phyloP scores from a whole-genome alignment of 495 filamentous ascomycete genomes.

The Mytilinidion resinicola region DNA sequence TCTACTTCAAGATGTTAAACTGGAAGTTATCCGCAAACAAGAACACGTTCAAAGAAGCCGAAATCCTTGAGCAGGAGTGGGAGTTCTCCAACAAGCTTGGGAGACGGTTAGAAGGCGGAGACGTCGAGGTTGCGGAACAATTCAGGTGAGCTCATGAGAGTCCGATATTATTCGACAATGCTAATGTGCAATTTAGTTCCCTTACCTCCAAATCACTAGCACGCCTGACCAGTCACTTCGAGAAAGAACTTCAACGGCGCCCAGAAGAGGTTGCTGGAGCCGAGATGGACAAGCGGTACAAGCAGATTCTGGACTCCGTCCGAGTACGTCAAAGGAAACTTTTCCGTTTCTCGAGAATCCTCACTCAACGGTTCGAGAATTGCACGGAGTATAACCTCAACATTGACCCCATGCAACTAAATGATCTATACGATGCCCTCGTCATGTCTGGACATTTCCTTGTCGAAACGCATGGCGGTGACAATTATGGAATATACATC shows the following conservation, averaged over 20 bases:
- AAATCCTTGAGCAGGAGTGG: slow-evolving; percentile 96
- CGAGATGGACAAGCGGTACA: slow-evolving; percentile 96
- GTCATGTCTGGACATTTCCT: slow-evolving; percentile 82
- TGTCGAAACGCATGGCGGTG: slow-evolving; percentile 56
- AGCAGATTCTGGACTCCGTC: slow-evolving; percentile 88
- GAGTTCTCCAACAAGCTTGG: slow-evolving; percentile 90
- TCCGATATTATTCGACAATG: neutral
- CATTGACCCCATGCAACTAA: slow-evolving; percentile 56
- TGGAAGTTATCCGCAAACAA: slow-evolving; percentile 97
- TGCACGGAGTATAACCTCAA: slow-evolving; percentile 86
- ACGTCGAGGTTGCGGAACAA: slow-evolving; percentile 97
- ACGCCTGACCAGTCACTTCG: slow-evolving; percentile 82
- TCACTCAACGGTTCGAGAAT: slow-evolving; percentile 92
- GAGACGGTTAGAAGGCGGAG: slow-evolving; percentile 77
- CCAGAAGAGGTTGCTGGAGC: slow-evolving; percentile 67
- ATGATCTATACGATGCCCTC: slow-evolving; percentile 73
- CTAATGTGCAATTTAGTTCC: slow-evolving; percentile 46
- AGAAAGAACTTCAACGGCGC: slow-evolving; percentile 76
- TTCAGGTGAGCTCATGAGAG: slow-evolving; percentile 55
- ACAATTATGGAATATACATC: slow-evolving; percentile 67
- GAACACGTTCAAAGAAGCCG: slow-evolving; percentile 98
- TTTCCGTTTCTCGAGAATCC: slow-evolving; percentile 76
- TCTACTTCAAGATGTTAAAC: slow-evolving; percentile 94
- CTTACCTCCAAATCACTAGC: slow-evolving; percentile 86
- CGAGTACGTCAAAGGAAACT: slow-evolving; percentile 87